These are phyloP conservation scores for Yarrowia galli DNA, from an alignment of 1,139 yeast species.

Conservation along the genomic window DNA sequence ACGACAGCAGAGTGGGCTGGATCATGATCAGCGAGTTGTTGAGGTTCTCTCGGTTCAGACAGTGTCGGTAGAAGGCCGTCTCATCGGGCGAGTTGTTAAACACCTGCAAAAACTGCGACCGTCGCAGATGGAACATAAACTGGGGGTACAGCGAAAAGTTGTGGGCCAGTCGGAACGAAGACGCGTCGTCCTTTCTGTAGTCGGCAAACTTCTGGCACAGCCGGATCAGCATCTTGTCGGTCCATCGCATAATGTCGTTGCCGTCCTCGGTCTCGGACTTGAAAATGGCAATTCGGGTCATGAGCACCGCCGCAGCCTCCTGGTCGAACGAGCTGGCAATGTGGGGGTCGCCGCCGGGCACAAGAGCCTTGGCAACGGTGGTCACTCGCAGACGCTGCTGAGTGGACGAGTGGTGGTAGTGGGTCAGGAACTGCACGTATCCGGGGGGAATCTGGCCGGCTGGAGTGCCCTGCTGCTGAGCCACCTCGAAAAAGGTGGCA, in stretches of 20 bases:
- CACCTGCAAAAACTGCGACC: constrained; percentile 73
- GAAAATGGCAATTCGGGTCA: constrained; percentile 62
- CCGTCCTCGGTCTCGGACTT: constrained; percentile 59
- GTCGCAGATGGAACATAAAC: constrained; percentile 72
- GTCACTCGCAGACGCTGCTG: constrained; percentile 55
- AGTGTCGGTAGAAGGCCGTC: constrained; percentile 71
- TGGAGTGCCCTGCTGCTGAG: constrained; percentile 56
- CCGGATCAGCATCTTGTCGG: constrained; percentile 76
- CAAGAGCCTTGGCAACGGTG: constrained; percentile 51
- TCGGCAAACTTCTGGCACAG: constrained; percentile 81
- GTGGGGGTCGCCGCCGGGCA: constrained; percentile 45
- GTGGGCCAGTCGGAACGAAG: constrained; percentile 72
- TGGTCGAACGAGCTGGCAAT: constrained; percentile 62
- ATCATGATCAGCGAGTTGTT: constrained; percentile 73
- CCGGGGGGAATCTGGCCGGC: constrained; percentile 24
- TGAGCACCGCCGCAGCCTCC: constrained; percentile 70
- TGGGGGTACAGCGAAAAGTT: constrained; percentile 78
- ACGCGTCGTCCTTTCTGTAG: constrained; percentile 69
- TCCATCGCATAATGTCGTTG: constrained; percentile 74
- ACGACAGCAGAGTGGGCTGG: constrained; percentile 74
- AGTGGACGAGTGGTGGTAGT: constrained; percentile 65
- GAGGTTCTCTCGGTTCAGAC: constrained; percentile 70
- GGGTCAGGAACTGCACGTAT: constrained; percentile 69
- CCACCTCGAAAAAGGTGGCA: constrained; percentile 85
- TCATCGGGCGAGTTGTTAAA: constrained; percentile 85